These are phyloP conservation scores for Entomortierella chlamydospora DNA, from an alignment of 192 early-diverging fungal genomes.

Conservation along the genomic window DNA sequence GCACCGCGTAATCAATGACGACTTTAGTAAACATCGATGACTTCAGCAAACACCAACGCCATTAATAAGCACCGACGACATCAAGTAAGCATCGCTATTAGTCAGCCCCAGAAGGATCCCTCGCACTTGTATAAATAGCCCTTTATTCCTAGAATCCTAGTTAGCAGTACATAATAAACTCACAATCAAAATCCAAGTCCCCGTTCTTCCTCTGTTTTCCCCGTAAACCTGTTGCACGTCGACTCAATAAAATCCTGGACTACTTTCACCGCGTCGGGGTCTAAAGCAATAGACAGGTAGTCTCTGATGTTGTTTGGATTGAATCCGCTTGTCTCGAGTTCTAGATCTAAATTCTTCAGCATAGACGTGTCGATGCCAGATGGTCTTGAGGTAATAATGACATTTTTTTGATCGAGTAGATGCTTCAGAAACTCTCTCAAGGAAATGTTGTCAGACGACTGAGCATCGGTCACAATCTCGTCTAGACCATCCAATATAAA, in stretches of 20 bases:
- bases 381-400: conserved; percentile 20
- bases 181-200: too few species aligned
- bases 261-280: neutral
- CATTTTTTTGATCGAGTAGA: conserved; percentile 2
- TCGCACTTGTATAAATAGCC: too few species aligned
- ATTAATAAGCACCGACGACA: too few species aligned
- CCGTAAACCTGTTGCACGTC: too few species aligned
- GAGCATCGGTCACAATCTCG: neutral
- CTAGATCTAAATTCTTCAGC: conserved; percentile 2
- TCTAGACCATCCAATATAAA: conserved; percentile 35
- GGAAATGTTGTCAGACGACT: neutral
- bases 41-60: too few species aligned
- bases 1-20: too few species aligned
- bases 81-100: too few species aligned
- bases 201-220: too few species aligned
- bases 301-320: conserved; percentile 5
- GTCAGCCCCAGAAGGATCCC: too few species aligned
- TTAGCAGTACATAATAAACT: too few species aligned
- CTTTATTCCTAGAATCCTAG: too few species aligned
- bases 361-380: conserved; percentile 9
- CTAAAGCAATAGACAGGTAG: neutral
- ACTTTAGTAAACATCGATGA: too few species aligned
- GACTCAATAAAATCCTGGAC: conserved; percentile 22
- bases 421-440: neutral
- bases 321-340: conserved; percentile 23